These are phyloP conservation scores for Dactylorhiza incarnata DNA, from an alignment of 106 monocot species.

Conservation along the genomic window DNA sequence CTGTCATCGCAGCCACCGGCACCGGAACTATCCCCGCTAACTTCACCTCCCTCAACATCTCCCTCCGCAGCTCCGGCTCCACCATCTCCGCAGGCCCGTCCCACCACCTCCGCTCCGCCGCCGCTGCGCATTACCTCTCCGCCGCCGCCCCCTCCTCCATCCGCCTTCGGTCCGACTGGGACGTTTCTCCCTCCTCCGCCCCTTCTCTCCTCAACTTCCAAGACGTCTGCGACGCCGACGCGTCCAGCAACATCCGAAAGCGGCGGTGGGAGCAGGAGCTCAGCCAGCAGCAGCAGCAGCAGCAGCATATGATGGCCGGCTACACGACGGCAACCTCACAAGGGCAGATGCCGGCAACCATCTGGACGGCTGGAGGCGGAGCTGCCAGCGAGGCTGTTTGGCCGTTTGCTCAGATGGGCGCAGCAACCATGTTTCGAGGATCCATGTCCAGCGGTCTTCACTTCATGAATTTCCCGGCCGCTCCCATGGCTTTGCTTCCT, in stretches of 20 bases:
- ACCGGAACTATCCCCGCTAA: slow-evolving; percentile 85
- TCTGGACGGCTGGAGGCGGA: slow-evolving; percentile 28
- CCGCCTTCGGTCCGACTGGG: slow-evolving; percentile 9
- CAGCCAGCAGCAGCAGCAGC: slow-evolving; percentile 26
- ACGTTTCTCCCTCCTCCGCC: slow-evolving; percentile 6
- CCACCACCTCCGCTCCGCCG: slow-evolving; percentile 14
- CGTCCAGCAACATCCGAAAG: slow-evolving; percentile 35
- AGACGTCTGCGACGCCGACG: slow-evolving; percentile 7
- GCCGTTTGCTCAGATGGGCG: slow-evolving; percentile 37
- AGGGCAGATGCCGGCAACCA: slow-evolving; percentile 29
- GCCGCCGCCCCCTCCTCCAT: slow-evolving; percentile 16
- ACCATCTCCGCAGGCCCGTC: slow-evolving; percentile 35
- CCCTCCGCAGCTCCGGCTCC: slow-evolving; percentile 54
- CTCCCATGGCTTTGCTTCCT: slow-evolving; percentile 38
- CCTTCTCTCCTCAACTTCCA: slow-evolving; percentile 36
- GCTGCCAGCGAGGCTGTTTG: slow-evolving; percentile 14
- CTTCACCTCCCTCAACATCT: slow-evolving; percentile 72
- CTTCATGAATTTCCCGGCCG: slow-evolving; percentile 64
- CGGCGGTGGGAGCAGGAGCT: slow-evolving; percentile 52
- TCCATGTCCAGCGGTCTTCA: slow-evolving; percentile 51
- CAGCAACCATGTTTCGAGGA: slow-evolving; percentile 51
- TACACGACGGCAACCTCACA: slow-evolving; percentile 22
- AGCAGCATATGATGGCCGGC: slow-evolving; percentile 46
- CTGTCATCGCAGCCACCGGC: slow-evolving; percentile 79
- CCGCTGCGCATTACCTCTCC: slow-evolving; percentile 14